Evolutionary conservation across 2,329 filamentous ascomycete species (phyloP).

Genomic region (Decorospora gaudefroyi): DNA sequence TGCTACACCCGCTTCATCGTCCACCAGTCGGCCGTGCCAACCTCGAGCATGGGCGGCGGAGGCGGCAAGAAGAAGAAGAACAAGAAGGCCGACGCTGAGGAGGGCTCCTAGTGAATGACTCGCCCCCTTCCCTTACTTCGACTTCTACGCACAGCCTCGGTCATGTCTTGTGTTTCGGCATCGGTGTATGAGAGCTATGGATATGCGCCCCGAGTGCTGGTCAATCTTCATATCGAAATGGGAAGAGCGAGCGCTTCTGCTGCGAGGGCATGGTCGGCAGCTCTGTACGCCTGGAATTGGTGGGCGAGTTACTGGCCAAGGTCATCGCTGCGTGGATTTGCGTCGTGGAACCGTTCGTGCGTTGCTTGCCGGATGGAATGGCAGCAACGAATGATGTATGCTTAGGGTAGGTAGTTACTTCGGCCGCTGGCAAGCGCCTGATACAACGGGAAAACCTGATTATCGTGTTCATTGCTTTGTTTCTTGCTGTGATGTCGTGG

Average conservation of each 20-base stretch:
- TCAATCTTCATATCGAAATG: slow-evolving; percentile 38
- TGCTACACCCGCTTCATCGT: slow-evolving; percentile 87
- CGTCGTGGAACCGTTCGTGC: slow-evolving; percentile 28
- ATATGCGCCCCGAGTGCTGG: slow-evolving; percentile 33
- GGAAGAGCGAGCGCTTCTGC: slow-evolving; percentile 43
- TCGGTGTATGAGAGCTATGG: slow-evolving; percentile 28
- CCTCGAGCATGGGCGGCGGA: slow-evolving; percentile 51
- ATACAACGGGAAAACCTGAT: slow-evolving; percentile 28
- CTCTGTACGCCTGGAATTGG: slow-evolving; percentile 21
- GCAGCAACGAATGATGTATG: slow-evolving; percentile 32
- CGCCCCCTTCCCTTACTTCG: slow-evolving; percentile 44
- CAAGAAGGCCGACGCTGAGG: slow-evolving; percentile 41
- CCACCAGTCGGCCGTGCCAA: slow-evolving; percentile 72
- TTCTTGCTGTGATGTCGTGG: slow-evolving; percentile 28
- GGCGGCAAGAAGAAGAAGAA: slow-evolving; percentile 48
- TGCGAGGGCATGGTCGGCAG: slow-evolving; percentile 21
- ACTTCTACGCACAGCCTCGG: slow-evolving; percentile 35
- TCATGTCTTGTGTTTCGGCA: slow-evolving; percentile 28
- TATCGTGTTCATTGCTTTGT: slow-evolving; percentile 11
- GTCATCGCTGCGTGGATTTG: slow-evolving; percentile 20
- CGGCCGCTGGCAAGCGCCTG: slow-evolving; percentile 29
- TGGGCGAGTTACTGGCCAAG: slow-evolving; percentile 19
- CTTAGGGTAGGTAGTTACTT: slow-evolving; percentile 26
- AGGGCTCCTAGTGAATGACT: slow-evolving; percentile 44
- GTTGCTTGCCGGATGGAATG: slow-evolving; percentile 27